Evolutionary conservation across 495 filamentous ascomycete genomes (phyloP).

Genomic region (Daldinia bambusicola): DNA sequence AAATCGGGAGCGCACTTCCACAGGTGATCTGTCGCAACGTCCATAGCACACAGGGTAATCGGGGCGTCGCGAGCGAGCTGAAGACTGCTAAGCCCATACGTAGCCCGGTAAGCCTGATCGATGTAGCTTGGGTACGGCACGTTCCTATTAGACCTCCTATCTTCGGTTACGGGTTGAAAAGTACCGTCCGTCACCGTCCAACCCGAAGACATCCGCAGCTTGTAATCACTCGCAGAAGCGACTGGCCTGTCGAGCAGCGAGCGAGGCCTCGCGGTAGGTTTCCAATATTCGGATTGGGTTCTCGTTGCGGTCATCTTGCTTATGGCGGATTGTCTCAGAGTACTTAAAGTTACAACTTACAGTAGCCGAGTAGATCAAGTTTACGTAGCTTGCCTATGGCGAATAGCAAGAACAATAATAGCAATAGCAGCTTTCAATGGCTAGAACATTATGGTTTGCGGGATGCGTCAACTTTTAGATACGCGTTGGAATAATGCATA

Average conservation of each 20-base stretch:
- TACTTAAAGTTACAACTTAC: not conserved
- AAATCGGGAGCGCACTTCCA: slow-evolving; percentile 34
- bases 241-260: not conserved
- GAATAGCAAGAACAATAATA: not conserved
- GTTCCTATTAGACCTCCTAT: slow-evolving; percentile 36
- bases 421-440: not conserved
- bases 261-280: not conserved
- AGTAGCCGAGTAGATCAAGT: not conserved
- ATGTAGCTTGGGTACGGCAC: slow-evolving; percentile 34
- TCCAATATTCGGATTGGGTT: not conserved
- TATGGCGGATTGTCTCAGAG: not conserved
- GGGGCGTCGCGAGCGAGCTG: slow-evolving; percentile 40
- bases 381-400: not conserved
- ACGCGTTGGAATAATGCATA: slow-evolving; percentile 7
- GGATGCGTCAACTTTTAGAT: slow-evolving; percentile 23
- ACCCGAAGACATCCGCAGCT: slow-evolving; percentile 27
- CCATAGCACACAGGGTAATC: slow-evolving; percentile 27
- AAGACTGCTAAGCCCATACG: slow-evolving; percentile 41
- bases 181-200: slow-evolving; percentile 47
- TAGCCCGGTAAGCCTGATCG: slow-evolving; percentile 13
- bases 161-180: slow-evolving; percentile 26
- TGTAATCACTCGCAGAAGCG: slow-evolving; percentile 1
- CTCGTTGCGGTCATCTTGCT: not conserved
- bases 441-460: not conserved
- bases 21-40: slow-evolving; percentile 35